Base-by-base conservation (phyloP, 768 basidiomycete species). In the Lactifluus echinatus region DNA sequence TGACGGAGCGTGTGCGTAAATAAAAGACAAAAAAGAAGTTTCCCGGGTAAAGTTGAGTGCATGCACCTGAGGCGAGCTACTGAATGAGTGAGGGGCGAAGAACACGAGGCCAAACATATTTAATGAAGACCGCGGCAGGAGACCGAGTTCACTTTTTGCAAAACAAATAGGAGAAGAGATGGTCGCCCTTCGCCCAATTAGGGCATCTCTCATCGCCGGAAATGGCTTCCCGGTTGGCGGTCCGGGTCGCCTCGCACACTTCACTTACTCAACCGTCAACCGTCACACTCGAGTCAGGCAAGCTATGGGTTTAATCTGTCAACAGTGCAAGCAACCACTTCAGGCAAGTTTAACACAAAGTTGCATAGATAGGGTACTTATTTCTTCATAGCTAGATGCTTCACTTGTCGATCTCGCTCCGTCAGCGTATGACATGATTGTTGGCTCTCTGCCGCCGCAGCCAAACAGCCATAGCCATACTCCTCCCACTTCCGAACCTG, bases 281-380 rank as follows among this genome's bases (percentile, higher is more conserved):
- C 24, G 17, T 45, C 26, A 4, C 24, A 5, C 31, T 7, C 5
- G 8, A 4, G 8, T 37, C 23, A 39, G n/a, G n/a, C 10, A 17
- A 36, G 62, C 50, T 8, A 78, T 79, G 77, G 73, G 63, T 55
- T 77, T 76, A 64, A 77, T 87, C 48, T 93, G 90, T 66, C 89
- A 92, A 67, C 90, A 93, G 72, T 93, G 90, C 76, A 92, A 91
- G 72, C 88, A 94, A 66, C 90, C 89, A 6, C 73, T 96, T 33
- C 85, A 92, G 80, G 87, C 87, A 69, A 57, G 70, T 50, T 45
- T 8, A 29, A 24, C 19, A 8, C 21, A 43, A 14, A 23, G 19
- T 44, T 55, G 57, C 61, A 44, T 59, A 23, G 19, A 10, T 19
- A 21, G 19, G 19, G 39, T 56, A 19, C 39, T 44, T 44, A 47